phyloP scores from a whole-genome alignment of 441 rosid species.

The Pelargonium citronellum region DNA sequence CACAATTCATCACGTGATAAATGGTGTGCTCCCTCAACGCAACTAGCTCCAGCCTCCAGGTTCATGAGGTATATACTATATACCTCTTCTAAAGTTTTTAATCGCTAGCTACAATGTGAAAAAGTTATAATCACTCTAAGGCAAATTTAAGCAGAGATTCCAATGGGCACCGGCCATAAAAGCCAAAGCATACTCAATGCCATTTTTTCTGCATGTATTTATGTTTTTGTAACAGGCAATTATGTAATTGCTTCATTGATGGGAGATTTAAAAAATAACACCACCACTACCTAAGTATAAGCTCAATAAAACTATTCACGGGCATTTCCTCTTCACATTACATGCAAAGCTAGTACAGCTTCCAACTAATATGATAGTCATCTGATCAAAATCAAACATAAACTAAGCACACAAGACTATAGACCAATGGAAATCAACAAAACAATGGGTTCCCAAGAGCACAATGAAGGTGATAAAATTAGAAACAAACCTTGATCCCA shows the following conservation, averaged over 20 bases:
- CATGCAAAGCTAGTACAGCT: not conserved
- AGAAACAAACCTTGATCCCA: conserved; percentile 75
- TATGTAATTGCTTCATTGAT: not conserved
- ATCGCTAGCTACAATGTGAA: not conserved
- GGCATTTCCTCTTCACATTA: too few species aligned
- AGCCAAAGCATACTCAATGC: conserved; percentile 6
- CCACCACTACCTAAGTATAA: too few species aligned
- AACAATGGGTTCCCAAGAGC: not conserved
- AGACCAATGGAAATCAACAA: conserved; percentile 11
- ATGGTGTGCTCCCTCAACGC: not conserved
- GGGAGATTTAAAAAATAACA: not conserved
- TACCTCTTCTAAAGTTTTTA: not conserved
- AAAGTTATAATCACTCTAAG: not conserved
- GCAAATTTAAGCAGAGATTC: conserved; percentile 6
- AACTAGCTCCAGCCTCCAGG: not conserved
- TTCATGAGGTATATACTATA: too few species aligned
- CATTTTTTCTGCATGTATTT: not conserved
- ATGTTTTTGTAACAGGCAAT: not conserved
- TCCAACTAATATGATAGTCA: conserved; percentile 10
- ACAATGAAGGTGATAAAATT: not conserved
- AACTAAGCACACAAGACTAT: not conserved
- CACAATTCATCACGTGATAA: not conserved
- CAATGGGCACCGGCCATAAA: not conserved
- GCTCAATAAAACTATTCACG: too few species aligned
- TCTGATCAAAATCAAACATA: conserved; percentile 12